A percentile compares a stretch with the other conserved stretches of the same genome.
Evolutionary conservation across 2,329 filamentous ascomycete genomes (phyloP).

Genomic region (Penicillium sclerotiorum): DNA sequence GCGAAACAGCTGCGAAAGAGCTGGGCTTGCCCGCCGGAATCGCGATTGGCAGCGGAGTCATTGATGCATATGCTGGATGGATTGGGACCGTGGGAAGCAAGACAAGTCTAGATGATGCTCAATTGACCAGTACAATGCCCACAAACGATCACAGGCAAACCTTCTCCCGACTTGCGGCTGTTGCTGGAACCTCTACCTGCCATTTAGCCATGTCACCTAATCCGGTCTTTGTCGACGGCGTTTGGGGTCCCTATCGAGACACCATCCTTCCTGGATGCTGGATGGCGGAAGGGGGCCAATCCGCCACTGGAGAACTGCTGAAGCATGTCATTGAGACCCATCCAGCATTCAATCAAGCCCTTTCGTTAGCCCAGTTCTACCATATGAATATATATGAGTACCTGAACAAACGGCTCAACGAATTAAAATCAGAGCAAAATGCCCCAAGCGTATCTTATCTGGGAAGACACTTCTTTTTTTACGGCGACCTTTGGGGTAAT

Average conservation of each 20-base stretch:
- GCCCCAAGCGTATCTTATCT: conserved; percentile 83
- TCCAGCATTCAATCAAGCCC: conserved; percentile 79
- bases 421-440: conserved; percentile 67
- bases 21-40: conserved; percentile 85
- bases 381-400: conserved; percentile 94
- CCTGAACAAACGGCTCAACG: conserved; percentile 81
- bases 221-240: conserved; percentile 89
- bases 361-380: conserved; percentile 76
- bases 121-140: conserved; percentile 67
- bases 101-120: conserved; percentile 70
- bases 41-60: conserved; percentile 92
- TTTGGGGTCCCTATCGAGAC: conserved; percentile 97
- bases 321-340: conserved; percentile 96
- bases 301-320: conserved; percentile 89
- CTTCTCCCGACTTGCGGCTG: conserved; percentile 87
- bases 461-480: conserved; percentile 95
- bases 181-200: conserved; percentile 95
- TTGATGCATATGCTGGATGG: conserved; percentile 98
- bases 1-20: conserved; percentile 77
- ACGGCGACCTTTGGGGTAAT: conserved; percentile 96
- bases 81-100: conserved; percentile 98
- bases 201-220: conserved; percentile 94
- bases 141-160: conserved; percentile 90
- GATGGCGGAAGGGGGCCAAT: conserved; percentile 97
- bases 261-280: conserved; percentile 89